Conservation (phyloP, 2,329 filamentous ascomycete species). For the Alternaria gaisen region DNA sequence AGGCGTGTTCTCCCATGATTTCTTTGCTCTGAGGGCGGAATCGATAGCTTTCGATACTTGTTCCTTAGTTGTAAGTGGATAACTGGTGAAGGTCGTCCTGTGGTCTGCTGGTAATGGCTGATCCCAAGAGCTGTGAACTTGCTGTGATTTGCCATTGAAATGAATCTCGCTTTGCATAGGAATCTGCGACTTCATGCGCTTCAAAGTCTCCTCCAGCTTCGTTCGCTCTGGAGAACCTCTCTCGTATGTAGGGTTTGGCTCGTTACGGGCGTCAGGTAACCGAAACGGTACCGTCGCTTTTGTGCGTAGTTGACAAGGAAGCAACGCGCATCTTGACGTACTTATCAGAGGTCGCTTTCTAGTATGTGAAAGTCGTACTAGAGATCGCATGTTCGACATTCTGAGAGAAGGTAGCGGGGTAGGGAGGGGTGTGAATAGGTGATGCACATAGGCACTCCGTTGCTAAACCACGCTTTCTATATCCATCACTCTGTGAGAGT, state of each 20-base stretch:
- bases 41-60: conserved; percentile 82
- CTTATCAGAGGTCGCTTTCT: conserved; percentile 23
- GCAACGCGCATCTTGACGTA: conserved; percentile 14
- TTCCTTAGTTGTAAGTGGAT: conserved; percentile 77
- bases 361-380: conserved; percentile 15
- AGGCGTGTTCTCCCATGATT: conserved; percentile 82
- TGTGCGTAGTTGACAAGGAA: conserved; percentile 31
- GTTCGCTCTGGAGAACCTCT: conserved; percentile 39
- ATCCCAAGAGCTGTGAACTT: conserved; percentile 33
- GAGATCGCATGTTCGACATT: conserved; percentile 24
- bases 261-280: conserved; percentile 38
- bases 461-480: conserved; percentile 9
- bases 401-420: conserved; percentile 14
- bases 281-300: conserved; percentile 42
- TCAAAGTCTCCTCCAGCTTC: conserved; percentile 35
- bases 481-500: not conserved
- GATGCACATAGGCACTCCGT: not conserved
- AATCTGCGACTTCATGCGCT: conserved; percentile 36
- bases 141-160: conserved; percentile 38
- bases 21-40: conserved; percentile 81
- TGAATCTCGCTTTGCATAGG: conserved; percentile 39
- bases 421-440: not conserved
- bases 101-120: conserved; percentile 60
- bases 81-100: conserved; percentile 75
- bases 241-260: conserved; percentile 43